Evolutionary conservation across 164 flowering plant genomes (phyloP), one percentile per base, ranked within the genome.

Genomic region (Magnolia officinalis): DNA sequence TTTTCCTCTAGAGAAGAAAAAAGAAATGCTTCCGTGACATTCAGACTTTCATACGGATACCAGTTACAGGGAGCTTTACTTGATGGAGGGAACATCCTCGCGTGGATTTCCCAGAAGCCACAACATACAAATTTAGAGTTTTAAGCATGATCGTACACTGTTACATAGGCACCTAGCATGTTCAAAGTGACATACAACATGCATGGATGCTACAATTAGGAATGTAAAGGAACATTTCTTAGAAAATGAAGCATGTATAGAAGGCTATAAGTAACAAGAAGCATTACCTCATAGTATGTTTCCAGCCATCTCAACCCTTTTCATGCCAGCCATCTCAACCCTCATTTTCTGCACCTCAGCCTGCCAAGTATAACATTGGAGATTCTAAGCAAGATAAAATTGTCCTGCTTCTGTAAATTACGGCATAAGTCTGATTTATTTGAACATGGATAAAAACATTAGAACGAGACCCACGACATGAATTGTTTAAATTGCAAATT

Each of bases 241-340:
- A 50, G 23, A 70, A 11, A 13, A 50, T 9, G 24, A 49, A 31
- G 8, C 14, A 5, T 14, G 24, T 3, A 20, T 8, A 67, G 9
- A 67, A 21, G 8, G 70, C 16, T 8, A 26, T 26, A 26, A 26
- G 26, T 52, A 52, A 52, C 58, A 52, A 52, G 13, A 70, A 50
- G 7, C 67, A 67, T 75, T 81, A 91, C 99, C 92, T 90, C 84
- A 81, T 91, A 89, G 81, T 91, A 94, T 26, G 26, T 26, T 96
- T 81, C 98, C 93, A 81, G 98, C 95, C 93, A 94, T 92, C 89
- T 96, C 98, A 80, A 94, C 98, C 84, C 98, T 92, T n/a, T n/a
- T n/a, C n/a, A n/a, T n/a, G n/a, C n/a, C n/a, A n/a, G n/a, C n/a
- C n/a, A n/a, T n/a, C n/a, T n/a, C n/a, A n/a, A n/a, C n/a, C n/a